Evolutionary conservation across 2,329 filamentous ascomycete genomes (phyloP).

Genomic region (Tolypocladium amazonense): DNA sequence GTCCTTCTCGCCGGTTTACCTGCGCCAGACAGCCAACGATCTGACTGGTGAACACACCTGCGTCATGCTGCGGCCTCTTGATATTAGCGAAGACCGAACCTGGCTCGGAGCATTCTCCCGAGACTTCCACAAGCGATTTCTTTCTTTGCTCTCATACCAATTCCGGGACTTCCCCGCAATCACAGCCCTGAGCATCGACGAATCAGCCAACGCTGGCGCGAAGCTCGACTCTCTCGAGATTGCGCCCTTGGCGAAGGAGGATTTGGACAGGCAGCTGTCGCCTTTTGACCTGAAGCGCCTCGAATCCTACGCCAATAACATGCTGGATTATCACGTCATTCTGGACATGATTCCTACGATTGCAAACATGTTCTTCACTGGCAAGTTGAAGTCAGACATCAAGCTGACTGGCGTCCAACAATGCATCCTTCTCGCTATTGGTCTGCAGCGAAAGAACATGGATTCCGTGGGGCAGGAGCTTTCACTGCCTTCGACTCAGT

Average conservation of each 20-base stretch:
- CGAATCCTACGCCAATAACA: conserved; percentile 91
- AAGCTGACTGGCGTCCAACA: conserved; percentile 75
- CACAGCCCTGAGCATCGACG: conserved; percentile 76
- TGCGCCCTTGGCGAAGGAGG: conserved; percentile 54
- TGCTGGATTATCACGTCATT: conserved; percentile 96
- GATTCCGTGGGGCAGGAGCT: conserved; percentile 73
- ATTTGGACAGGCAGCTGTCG: conserved; percentile 69
- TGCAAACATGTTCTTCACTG: conserved; percentile 75
- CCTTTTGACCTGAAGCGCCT: conserved; percentile 93
- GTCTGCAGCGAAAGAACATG: conserved; percentile 81
- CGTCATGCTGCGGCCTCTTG: conserved; percentile 85
- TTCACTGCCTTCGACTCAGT: conserved; percentile 60
- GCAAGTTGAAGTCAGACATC: conserved; percentile 56
- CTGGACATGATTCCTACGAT: conserved; percentile 82
- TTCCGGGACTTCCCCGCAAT: conserved; percentile 74
- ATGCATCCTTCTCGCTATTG: conserved; percentile 78
- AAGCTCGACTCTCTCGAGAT: conserved; percentile 45
- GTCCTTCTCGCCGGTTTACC: conserved; percentile 78
- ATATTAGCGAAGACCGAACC: conserved; percentile 53
- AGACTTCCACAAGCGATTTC: conserved; percentile 92
- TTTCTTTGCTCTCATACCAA: conserved; percentile 81
- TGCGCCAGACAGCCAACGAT: conserved; percentile 91
- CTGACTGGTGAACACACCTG: conserved; percentile 95
- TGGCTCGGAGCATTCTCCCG: conserved; percentile 88
- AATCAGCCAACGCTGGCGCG: conserved; percentile 67